These are phyloP conservation scores for Pichia manshurica DNA, from an alignment of 805 yeast species.

Conservation along the genomic window DNA sequence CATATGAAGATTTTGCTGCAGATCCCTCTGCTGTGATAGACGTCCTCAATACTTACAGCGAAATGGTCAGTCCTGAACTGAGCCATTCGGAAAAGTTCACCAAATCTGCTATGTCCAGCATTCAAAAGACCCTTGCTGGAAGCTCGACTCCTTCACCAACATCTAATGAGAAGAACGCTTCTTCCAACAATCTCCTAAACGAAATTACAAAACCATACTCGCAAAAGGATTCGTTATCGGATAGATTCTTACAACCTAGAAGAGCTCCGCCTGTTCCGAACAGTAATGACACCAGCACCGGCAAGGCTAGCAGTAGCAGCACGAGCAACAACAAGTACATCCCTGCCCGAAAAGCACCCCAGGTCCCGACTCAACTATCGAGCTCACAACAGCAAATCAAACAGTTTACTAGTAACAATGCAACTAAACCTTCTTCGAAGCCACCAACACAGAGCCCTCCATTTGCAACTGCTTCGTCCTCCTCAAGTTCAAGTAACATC, in stretches of 20 bases:
- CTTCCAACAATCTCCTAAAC: constrained; percentile 16
- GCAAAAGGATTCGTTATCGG: constrained; percentile 10
- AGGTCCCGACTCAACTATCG: constrained; percentile 8
- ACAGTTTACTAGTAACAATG: neutral
- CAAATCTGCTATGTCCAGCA: constrained; percentile 2
- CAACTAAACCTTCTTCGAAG: constrained; percentile 5
- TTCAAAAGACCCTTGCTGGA: neutral
- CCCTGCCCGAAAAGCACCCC: constrained; percentile 39
- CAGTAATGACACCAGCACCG: neutral
- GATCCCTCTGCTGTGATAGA: constrained; percentile 62
- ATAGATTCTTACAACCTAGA: constrained; percentile 29
- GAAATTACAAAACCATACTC: constrained; percentile 31
- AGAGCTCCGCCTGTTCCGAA: constrained; percentile 32
- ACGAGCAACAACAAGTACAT: constrained; percentile 19
- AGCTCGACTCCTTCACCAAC: neutral
- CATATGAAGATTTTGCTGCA: constrained; percentile 56
- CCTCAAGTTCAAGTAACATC: neutral
- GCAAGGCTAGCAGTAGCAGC: neutral
- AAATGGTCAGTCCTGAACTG: constrained; percentile 37
- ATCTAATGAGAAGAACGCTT: neutral
- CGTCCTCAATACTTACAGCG: constrained; percentile 48
- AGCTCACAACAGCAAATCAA: too few relatives aligned
- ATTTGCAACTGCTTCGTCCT: neutral
- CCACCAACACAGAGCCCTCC: constrained; percentile 7
- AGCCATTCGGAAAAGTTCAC: constrained; percentile 18